Conservation (phyloP, 2,329 filamentous ascomycete genomes). For the Pestalotiopsis sp. region DNA sequence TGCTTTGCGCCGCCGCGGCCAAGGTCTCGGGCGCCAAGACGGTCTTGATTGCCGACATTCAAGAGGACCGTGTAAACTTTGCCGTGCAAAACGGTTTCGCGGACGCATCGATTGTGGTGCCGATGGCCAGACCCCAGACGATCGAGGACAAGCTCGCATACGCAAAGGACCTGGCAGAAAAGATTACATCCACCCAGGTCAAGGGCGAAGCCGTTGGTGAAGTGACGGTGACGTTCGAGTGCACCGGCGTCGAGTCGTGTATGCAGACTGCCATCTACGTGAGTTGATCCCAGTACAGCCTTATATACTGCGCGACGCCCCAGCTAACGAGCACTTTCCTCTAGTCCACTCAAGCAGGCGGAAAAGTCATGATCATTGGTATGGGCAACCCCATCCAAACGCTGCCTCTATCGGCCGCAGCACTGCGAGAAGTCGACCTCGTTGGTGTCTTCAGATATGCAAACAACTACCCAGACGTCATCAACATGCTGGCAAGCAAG, state of each 20-base stretch:
- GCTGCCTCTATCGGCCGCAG: slow-evolving; percentile 71
- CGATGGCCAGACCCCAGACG: slow-evolving; percentile 48
- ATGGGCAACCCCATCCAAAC: slow-evolving; percentile 81
- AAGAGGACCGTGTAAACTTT: slow-evolving; percentile 59
- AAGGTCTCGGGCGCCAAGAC: slow-evolving; percentile 45
- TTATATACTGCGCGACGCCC: background rate
- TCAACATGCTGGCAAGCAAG: slow-evolving; percentile 51
- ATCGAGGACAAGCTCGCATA: slow-evolving; percentile 56
- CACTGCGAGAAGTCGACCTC: slow-evolving; percentile 76
- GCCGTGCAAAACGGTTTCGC: slow-evolving; percentile 59
- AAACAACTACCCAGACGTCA: slow-evolving; percentile 68
- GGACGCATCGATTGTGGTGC: slow-evolving; percentile 53
- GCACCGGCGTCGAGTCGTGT: slow-evolving; percentile 77
- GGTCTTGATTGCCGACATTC: slow-evolving; percentile 59
- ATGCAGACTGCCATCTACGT: slow-evolving; percentile 75
- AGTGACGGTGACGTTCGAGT: slow-evolving; percentile 73
- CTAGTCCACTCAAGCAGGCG: slow-evolving; percentile 66
- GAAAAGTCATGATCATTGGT: slow-evolving; percentile 75
- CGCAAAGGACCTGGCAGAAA: slow-evolving; percentile 50
- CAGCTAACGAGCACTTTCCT: background rate
- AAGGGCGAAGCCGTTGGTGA: slow-evolving; percentile 54
- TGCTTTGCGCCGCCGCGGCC: slow-evolving; percentile 61
- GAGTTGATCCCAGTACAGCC: slow-evolving; percentile 27
- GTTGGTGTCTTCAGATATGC: slow-evolving; percentile 79
- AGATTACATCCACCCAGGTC: slow-evolving; percentile 38